Percentiles rank a stretch among this genome's conserved stretches.
Conservation (phyloP, 1,139 yeast species). For the Pichia sp. region DNA sequence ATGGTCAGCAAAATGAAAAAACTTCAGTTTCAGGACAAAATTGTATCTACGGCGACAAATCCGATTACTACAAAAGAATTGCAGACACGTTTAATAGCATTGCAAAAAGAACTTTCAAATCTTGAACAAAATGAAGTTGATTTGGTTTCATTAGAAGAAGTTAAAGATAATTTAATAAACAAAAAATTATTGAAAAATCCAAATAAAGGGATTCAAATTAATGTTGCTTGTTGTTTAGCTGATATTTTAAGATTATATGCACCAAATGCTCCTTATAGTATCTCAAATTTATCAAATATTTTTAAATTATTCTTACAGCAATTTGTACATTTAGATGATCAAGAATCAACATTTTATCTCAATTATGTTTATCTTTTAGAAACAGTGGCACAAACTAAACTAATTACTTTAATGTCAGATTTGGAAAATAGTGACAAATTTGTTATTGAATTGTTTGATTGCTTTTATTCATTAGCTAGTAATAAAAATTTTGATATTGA, state of each 20-base stretch:
- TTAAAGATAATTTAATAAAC: slow-evolving; percentile 50
- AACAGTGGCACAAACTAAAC: slow-evolving; percentile 67
- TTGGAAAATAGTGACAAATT: slow-evolving; percentile 56
- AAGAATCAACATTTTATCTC: slow-evolving; percentile 45
- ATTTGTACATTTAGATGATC: slow-evolving; percentile 50
- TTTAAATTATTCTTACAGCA: slow-evolving; percentile 60
- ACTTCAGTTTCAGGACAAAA: slow-evolving; percentile 6
- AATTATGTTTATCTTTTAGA: slow-evolving; percentile 67
- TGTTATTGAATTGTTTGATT: slow-evolving; percentile 50
- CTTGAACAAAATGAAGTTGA: slow-evolving; percentile 50
- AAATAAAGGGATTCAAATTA: slow-evolving; percentile 67
- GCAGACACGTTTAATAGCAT: slow-evolving; percentile 35
- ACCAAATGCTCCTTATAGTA: slow-evolving; percentile 86
- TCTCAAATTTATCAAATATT: slow-evolving; percentile 52
- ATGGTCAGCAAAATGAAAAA: no score
- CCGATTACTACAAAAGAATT: slow-evolving; percentile 58
- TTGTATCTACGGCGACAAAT: slow-evolving; percentile 48
- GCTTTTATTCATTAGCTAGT: slow-evolving; percentile 52
- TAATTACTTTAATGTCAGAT: slow-evolving; percentile 75
- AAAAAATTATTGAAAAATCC: slow-evolving; percentile 54
- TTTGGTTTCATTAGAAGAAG: slow-evolving; percentile 35
- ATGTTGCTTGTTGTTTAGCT: slow-evolving; percentile 65
- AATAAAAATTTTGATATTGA: slow-evolving; percentile 34
- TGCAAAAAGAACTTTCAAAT: slow-evolving; percentile 57
- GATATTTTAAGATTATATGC: slow-evolving; percentile 77